These are phyloP conservation scores for Ophiosphaerella herpotricha DNA, from an alignment of 2,329 filamentous ascomycete species.

Conservation along the genomic window DNA sequence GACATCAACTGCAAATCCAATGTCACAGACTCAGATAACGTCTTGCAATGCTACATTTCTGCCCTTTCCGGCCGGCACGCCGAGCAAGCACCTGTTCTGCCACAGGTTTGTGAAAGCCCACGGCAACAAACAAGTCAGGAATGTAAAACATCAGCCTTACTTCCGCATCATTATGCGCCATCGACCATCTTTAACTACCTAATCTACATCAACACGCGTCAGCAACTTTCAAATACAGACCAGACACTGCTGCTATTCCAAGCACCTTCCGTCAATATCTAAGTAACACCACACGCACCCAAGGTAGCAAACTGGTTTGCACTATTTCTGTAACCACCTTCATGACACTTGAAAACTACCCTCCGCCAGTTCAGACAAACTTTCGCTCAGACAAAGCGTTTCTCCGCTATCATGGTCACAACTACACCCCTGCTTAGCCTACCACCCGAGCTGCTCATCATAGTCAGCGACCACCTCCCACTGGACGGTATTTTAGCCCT, in stretches of 20 bases:
- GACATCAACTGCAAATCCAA: not conserved
- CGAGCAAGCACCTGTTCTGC: not conserved
- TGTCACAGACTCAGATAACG: not conserved
- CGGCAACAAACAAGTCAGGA: not conserved
- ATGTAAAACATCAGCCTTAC: conserved; percentile 2
- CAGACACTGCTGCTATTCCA: no score
- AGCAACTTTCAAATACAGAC: no score
- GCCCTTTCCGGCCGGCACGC: not conserved
- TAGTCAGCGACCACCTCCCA: conserved; percentile 44
- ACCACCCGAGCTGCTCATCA: conserved; percentile 48
- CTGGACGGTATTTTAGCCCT: conserved; percentile 45
- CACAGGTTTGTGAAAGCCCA: not conserved
- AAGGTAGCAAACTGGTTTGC: no score
- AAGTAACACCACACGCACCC: no score
- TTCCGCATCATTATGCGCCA: not conserved
- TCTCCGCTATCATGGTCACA: conserved; percentile 9
- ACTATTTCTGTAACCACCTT: no score
- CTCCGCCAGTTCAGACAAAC: not conserved
- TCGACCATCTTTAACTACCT: not conserved
- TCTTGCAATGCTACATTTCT: not conserved
- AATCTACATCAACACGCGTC: not conserved
- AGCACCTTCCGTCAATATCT: no score
- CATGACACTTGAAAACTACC: not conserved
- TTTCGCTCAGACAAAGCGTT: not conserved
- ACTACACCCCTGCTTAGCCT: conserved; percentile 30